Conservation (phyloP, 805 yeast species). For the Blastobotrys parvus region DNA sequence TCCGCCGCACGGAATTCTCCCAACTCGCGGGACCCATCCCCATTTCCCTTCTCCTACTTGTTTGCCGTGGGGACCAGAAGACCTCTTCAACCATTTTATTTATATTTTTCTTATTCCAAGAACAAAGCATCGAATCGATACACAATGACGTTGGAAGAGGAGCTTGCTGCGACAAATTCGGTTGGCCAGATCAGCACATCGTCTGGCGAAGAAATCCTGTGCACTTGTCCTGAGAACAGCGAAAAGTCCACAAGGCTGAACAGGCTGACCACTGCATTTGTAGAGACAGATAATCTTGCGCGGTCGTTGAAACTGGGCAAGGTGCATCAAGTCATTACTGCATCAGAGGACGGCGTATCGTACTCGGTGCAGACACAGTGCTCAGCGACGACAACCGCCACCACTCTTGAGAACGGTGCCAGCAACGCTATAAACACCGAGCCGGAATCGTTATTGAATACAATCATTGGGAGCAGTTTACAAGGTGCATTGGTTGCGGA, state of each 20-base stretch:
- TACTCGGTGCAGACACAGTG: constrained; percentile 11
- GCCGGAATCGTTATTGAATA: constrained; percentile 7
- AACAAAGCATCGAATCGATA: too few species aligned
- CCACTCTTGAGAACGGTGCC: constrained; percentile 2
- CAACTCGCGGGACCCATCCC: too few species aligned
- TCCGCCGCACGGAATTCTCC: too few species aligned
- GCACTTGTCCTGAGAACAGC: constrained; percentile 2
- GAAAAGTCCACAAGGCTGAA: constrained; percentile 3
- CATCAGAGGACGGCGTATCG: constrained; percentile 1
- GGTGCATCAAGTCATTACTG: constrained; percentile 10
- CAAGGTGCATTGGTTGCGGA: constrained; percentile 12
- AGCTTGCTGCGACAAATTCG: constrained; percentile 2
- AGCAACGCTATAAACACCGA: too few species aligned
- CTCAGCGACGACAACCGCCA: too few species aligned
- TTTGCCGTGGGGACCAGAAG: too few species aligned
- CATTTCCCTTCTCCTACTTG: too few species aligned
- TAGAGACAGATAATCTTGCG: constrained; percentile 12
- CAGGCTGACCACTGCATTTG: constrained; percentile 11
- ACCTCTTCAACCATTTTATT: too few species aligned
- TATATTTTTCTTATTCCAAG: too few species aligned
- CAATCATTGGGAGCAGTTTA: constrained; percentile 7
- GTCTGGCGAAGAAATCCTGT: constrained; percentile 13
- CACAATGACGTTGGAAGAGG: constrained; percentile 4
- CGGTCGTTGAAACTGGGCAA: constrained; percentile 15
- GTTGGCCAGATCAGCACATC: constrained; percentile 14